Conservation (phyloP, 2,329 filamentous ascomycete genomes). For the Aureobasidium leucospermi region DNA sequence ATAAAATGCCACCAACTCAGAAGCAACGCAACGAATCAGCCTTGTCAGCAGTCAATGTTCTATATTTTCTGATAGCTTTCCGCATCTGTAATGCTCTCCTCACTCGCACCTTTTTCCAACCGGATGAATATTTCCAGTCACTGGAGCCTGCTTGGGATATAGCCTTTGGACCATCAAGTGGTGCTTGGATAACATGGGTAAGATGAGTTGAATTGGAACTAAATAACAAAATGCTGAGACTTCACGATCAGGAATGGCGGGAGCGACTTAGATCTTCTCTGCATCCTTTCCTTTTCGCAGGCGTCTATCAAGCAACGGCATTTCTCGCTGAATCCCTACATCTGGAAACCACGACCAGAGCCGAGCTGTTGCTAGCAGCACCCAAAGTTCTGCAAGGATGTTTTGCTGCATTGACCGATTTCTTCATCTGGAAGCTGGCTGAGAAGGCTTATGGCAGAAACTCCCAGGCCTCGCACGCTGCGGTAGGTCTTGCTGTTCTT, state of each 20-base stretch:
- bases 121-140: slow-evolving; percentile 94
- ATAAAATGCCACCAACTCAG: not conserved
- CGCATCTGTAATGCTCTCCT: slow-evolving; percentile 73
- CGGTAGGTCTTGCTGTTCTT: slow-evolving; percentile 48
- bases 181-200: slow-evolving; percentile 96
- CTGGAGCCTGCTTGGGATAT: slow-evolving; percentile 90
- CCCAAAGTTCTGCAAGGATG: slow-evolving; percentile 71
- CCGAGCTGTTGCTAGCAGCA: slow-evolving; percentile 60
- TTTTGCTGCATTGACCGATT: slow-evolving; percentile 73
- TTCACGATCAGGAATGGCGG: slow-evolving; percentile 70
- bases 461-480: slow-evolving; percentile 58
- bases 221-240: not conserved
- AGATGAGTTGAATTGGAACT: slow-evolving; percentile 1
- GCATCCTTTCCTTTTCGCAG: slow-evolving; percentile 81
- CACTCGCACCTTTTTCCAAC: slow-evolving; percentile 89
- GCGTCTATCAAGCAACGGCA: slow-evolving; percentile 59
- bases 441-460: slow-evolving; percentile 61
- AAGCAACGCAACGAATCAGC: not conserved
- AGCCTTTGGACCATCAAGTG: slow-evolving; percentile 68
- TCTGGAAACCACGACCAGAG: slow-evolving; percentile 48
- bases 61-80: slow-evolving; percentile 50
- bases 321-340: slow-evolving; percentile 48
- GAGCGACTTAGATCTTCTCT: slow-evolving; percentile 80
- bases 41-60: slow-evolving; percentile 13
- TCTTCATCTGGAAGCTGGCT: slow-evolving; percentile 79